A percentile compares a stretch with the other conserved stretches of the same genome.
Evolutionary conservation across 2,329 filamentous ascomycete species (phyloP).

Genomic region (Pseudogymnoascus sp.): DNA sequence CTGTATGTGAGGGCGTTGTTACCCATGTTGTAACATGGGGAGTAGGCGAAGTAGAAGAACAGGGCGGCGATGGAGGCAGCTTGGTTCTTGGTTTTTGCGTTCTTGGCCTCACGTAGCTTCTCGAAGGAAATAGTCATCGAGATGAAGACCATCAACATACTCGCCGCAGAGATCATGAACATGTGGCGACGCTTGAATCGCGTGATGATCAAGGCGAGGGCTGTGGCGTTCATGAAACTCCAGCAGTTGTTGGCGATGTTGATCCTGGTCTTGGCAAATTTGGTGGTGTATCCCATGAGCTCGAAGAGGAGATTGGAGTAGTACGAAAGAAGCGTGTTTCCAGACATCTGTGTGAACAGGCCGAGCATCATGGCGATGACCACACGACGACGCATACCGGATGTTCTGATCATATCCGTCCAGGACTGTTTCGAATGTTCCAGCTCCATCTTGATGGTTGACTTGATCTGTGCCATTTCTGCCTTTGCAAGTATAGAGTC

Average conservation of each 20-base stretch:
- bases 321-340: slow-evolving; percentile 40
- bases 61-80: slow-evolving; percentile 30
- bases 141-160: slow-evolving; percentile 47
- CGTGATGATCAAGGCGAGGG: slow-evolving; percentile 36
- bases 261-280: slow-evolving; percentile 39
- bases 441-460: slow-evolving; percentile 48
- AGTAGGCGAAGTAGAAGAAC: slow-evolving; percentile 55
- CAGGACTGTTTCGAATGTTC: slow-evolving; percentile 47
- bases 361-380: slow-evolving; percentile 44
- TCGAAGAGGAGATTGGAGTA: slow-evolving; percentile 42
- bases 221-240: slow-evolving; percentile 37
- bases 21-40: slow-evolving; percentile 56
- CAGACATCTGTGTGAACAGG: slow-evolving; percentile 47
- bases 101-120: slow-evolving; percentile 30
- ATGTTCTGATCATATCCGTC: slow-evolving; percentile 43
- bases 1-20: slow-evolving; percentile 60
- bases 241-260: slow-evolving; percentile 40
- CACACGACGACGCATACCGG: slow-evolving; percentile 43
- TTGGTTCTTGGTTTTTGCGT: slow-evolving; percentile 22
- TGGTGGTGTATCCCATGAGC: slow-evolving; percentile 38
- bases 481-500: slow-evolving; percentile 47
- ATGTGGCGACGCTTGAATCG: slow-evolving; percentile 41
- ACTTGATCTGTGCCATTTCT: slow-evolving; percentile 54
- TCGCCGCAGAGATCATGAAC: slow-evolving; percentile 47
- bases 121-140: slow-evolving; percentile 47